A percentile compares a stretch with the other conserved stretches of the same genome.
phyloP scores from a whole-genome alignment of 2,329 filamentous ascomycete genomes.

The Blastomyces gilchristii region DNA sequence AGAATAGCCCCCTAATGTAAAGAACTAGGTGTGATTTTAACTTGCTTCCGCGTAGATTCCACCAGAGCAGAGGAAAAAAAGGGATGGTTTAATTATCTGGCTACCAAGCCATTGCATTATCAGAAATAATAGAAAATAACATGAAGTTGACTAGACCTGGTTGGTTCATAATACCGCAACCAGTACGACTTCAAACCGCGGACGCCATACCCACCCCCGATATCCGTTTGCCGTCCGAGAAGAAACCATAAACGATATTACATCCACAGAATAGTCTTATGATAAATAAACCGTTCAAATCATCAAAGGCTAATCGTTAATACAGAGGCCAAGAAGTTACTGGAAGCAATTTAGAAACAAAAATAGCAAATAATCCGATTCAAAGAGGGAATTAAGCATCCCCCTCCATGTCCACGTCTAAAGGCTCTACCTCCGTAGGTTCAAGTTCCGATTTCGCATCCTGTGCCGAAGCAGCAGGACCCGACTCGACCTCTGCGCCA shows the following conservation, averaged over 20 bases:
- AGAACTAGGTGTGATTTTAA: not conserved
- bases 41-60: not conserved
- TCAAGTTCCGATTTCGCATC: slow-evolving; percentile 11
- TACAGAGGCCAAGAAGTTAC: not conserved
- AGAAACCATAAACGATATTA: not conserved
- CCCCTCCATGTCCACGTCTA: slow-evolving; percentile 3
- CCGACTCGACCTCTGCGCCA: slow-evolving; percentile 12
- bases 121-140: not conserved
- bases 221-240: not conserved
- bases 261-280: not conserved
- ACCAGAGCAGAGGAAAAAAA: not conserved
- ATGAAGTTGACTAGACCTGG: not conserved
- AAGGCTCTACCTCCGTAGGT: not conserved
- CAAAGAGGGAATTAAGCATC: not conserved
- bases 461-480: slow-evolving; percentile 8
- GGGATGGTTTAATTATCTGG: not conserved
- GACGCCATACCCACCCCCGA: not conserved
- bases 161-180: not conserved
- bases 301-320: not conserved
- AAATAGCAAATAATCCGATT: not conserved
- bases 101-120: not conserved
- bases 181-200: not conserved
- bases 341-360: not conserved
- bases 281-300: not conserved
- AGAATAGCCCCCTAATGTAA: not conserved